Base-by-base conservation (phyloP, 2,329 filamentous ascomycete genomes). In the Zasmidium angulare region DNA sequence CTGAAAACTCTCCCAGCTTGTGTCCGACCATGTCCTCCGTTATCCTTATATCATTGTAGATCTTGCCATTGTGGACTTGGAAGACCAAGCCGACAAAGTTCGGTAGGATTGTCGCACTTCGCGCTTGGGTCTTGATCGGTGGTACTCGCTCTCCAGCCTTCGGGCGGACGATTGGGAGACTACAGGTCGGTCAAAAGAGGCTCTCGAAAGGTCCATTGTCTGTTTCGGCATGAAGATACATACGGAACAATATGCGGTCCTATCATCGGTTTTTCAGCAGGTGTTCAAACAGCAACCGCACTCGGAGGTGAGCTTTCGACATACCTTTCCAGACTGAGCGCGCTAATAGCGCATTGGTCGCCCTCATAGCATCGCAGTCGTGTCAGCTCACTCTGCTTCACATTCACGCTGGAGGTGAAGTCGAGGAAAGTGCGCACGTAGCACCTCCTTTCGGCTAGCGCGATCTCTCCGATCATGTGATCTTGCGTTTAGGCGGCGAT, bases 21-120 rank as follows among this genome's bases (percentile, higher is more conserved):
- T 95, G 89, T 55, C 93, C 93, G 52, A 97, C 93, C 93, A 97
- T 97, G 71, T 96, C 90, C 75, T 96, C 93, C 17, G 92, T 96
- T 64, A 97, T 89, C 66, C 82, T 83, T 56, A 96, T 83, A 67
- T 95, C 90, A 68, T 88, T 79, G 76, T 96, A 96, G 29, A 84
- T 84, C 80, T 95, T 96, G 71, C 93, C 93, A 75, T 96, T 96
- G 79, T 97, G 89, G 60, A 97, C 85, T 76, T 93, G 89, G 76
- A 97, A 97, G 74, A 86, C 88, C 69, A 96, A 80, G 14, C 92
- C 92, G 55, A 97, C 91, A 74, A 96, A 96, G 77, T 90, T 96
- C 63, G 93, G 93, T 58, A 96, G 83, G 69, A 97, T 95, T 4
- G 92, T 96, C 29, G 93, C 93, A 58, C 89, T 85, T 65, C 93